Base-by-base conservation (phyloP, 495 filamentous ascomycete genomes). In the Hypoxylon crocopeplum region DNA sequence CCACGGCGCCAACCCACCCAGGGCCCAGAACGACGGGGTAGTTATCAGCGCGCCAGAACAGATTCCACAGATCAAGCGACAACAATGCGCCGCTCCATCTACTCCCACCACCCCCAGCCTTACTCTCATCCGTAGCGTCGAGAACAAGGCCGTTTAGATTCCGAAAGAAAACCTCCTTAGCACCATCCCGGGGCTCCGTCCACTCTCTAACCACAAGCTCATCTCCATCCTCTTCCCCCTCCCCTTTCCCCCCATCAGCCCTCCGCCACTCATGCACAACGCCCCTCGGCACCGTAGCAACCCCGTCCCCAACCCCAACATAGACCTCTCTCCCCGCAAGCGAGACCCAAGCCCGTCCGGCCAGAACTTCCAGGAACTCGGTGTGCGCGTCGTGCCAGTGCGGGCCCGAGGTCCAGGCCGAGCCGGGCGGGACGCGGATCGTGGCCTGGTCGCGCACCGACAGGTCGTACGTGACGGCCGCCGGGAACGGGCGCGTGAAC, bases 91-190 rank as follows among this genome's bases (percentile, higher is more conserved):
- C 34, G 1, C 20, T 13, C 40, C 58, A 61, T 29, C 11, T 17
- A 16, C 30, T 13, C 29, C 10, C 46, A 0, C 15, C 42, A n/a
- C 20, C 21, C 15, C 39, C 17, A n/a, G 0, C 17, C 6, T 3
- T 19, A 24, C 16, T 3, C 20, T 24, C 19, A 29, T 27, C 29
- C 0, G 33, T 3, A 12, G 53, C 64, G 24, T 63, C 53, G n/a
- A 70, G 34, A 33, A 68, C 48, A n/a, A 73, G 36, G 13, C 68
- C 70, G 25, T 73, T 73, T 24, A 74, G 16, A 30, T 74, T 72
- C 59, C 67, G 59, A 60, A 76, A 76, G 41, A 74, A 76, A 0
- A 72, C 22, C 8, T 64, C 62, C 38, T 75, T 75, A 34, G 33
- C 38, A 2, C 71, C 62, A 30, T 70, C 68, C 2, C 7, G 45